A percentile compares a stretch with the other conserved stretches of the same genome.
phyloP scores from a whole-genome alignment of 2,329 filamentous ascomycete species.

The Colletotrichum salicis region DNA sequence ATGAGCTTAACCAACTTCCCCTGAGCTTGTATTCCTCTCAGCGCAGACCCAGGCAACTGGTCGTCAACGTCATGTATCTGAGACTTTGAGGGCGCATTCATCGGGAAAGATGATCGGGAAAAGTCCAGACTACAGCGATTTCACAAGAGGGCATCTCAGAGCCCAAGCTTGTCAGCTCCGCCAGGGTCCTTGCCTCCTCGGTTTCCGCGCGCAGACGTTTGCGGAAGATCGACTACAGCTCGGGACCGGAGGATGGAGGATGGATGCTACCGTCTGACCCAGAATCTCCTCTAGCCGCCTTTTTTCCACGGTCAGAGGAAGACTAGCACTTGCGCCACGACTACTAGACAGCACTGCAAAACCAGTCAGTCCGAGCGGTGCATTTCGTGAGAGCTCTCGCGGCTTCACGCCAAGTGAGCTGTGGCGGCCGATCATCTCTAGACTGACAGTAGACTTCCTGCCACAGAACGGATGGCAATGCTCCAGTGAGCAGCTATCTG shows the following conservation, averaged over 20 bases:
- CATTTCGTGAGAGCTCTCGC: not conserved
- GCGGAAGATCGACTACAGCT: constrained; percentile 10
- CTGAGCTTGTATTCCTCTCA: constrained; percentile 1
- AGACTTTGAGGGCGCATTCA: not conserved
- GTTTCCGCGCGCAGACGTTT: constrained; percentile 14
- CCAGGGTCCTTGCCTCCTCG: not conserved
- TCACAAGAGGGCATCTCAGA: not conserved
- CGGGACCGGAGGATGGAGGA: not conserved
- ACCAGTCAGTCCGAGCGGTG: constrained; percentile 10
- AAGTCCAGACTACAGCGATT: not conserved
- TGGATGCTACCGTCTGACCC: constrained; percentile 21
- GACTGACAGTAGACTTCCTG: not conserved
- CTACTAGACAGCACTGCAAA: not conserved
- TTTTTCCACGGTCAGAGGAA: not conserved
- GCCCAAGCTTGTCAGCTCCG: not conserved
- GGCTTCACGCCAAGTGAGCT: constrained; percentile 3
- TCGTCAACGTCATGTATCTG: constrained; percentile 9
- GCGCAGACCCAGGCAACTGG: not conserved
- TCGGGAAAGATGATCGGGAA: not conserved
- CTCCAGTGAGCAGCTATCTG: not conserved
- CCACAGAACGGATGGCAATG: not conserved
- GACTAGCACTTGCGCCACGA: constrained; percentile 2
- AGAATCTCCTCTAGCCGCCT: constrained; percentile 2
- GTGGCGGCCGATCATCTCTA: constrained; percentile 3
- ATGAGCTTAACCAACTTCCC: constrained; percentile 27